These are phyloP conservation scores for Trichoderma aggressivum DNA, from an alignment of 2,329 filamentous ascomycete genomes.

Conservation along the genomic window DNA sequence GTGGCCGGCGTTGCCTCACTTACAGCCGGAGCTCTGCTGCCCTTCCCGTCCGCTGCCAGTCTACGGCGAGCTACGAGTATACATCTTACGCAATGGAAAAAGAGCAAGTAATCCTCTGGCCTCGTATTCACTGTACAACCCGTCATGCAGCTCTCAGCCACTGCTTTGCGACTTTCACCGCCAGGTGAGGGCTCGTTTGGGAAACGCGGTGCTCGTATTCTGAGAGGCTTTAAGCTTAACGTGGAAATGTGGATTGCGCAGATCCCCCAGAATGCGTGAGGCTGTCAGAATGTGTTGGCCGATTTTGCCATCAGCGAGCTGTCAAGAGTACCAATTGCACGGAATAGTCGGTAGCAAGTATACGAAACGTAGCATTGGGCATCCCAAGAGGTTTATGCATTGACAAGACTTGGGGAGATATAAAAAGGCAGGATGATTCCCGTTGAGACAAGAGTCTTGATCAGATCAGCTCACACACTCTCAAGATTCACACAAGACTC, in stretches of 20 bases:
- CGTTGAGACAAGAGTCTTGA: not conserved
- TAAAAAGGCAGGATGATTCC: not conserved
- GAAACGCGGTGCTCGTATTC: conserved; percentile 6
- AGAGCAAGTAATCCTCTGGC: not conserved
- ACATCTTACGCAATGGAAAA: conserved; percentile 8
- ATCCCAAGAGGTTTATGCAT: not conserved
- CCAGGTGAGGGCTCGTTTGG: not conserved
- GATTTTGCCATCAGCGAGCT: not conserved
- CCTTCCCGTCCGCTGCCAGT: not conserved
- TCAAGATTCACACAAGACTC: not conserved
- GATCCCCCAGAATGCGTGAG: not conserved
- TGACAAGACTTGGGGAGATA: not conserved
- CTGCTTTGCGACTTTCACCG: not conserved
- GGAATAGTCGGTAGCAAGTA: not conserved
- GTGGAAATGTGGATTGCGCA: not conserved
- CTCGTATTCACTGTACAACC: conserved; percentile 15
- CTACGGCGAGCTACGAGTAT: not conserved
- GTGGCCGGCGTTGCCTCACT: not conserved
- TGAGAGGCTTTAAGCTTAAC: conserved; percentile 8
- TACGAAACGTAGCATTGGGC: not conserved
- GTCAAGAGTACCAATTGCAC: not conserved
- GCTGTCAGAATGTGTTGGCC: not conserved
- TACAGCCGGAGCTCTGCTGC: not conserved
- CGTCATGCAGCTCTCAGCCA: not conserved
- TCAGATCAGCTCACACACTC: not conserved